phyloP scores from a whole-genome alignment of 495 filamentous ascomycete species.

The Staphylotrichum tortipilum region DNA sequence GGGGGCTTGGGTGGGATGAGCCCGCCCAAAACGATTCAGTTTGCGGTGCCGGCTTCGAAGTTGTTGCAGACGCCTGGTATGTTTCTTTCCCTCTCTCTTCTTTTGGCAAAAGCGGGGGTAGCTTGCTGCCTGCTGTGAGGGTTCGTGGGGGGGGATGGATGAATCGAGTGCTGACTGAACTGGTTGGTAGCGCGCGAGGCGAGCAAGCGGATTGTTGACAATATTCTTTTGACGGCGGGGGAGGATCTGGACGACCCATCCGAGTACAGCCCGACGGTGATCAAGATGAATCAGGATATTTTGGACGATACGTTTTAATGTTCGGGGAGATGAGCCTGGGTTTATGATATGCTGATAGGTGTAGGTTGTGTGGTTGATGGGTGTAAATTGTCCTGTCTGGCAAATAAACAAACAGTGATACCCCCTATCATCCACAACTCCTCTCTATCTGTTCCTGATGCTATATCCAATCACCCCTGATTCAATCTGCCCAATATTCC shows the following conservation, averaged over 20 bases:
- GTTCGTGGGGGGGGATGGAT: too few relatives aligned
- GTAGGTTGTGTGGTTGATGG: too few relatives aligned
- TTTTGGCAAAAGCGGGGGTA: too few relatives aligned
- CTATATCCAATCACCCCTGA: too few relatives aligned
- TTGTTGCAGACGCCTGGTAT: conserved; percentile 87
- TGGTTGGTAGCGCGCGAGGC: conserved; percentile 88
- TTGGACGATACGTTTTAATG: conserved; percentile 63
- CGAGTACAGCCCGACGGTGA: conserved; percentile 67
- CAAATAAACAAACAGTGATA: too few relatives aligned
- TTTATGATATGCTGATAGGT: too few relatives aligned
- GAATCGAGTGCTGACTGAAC: too few relatives aligned
- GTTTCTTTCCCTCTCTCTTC: neutral
- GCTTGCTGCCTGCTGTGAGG: neutral
- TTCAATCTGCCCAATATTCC: too few relatives aligned
- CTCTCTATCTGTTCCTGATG: too few relatives aligned
- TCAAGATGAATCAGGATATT: conserved; percentile 55
- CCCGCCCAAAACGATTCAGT: conserved; percentile 96
- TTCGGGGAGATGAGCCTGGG: too few relatives aligned
- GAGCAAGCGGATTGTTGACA: conserved; percentile 82
- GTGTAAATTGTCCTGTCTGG: too few relatives aligned
- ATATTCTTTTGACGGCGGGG: conserved; percentile 79
- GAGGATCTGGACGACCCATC: conserved; percentile 46
- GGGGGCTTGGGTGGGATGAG: conserved; percentile 62
- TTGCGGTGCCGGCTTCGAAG: conserved; percentile 78
- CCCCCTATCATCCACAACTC: too few relatives aligned